A percentile compares a stretch with the other conserved stretches of the same genome.
Conservation (phyloP, 441 rosid species). For the Eugenia klotzschiana region DNA sequence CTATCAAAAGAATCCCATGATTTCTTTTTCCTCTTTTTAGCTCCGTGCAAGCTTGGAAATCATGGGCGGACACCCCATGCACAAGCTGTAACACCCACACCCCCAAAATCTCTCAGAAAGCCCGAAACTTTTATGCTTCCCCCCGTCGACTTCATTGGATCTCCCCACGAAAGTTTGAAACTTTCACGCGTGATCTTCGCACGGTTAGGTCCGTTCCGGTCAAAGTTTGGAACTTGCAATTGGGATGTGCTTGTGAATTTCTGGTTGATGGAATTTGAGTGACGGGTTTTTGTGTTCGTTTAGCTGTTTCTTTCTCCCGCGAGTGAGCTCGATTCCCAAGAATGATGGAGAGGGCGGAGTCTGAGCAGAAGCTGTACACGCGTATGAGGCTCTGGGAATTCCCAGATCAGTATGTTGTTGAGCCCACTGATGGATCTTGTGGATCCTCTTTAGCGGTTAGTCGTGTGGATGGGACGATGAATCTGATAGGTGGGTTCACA, state of each 20-base stretch:
- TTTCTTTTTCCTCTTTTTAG: neutral
- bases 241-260: neutral
- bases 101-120: neutral
- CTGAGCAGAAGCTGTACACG: constrained; percentile 57
- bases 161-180: neutral
- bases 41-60: neutral
- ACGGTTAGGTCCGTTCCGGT: neutral
- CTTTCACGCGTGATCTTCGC: neutral
- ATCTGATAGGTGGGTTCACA: constrained; percentile 37
- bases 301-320: neutral
- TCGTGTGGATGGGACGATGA: constrained; percentile 53
- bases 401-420: constrained; percentile 71
- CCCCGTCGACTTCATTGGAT: neutral
- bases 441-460: constrained; percentile 44
- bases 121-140: neutral
- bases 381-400: constrained; percentile 80
- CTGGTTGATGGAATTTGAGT: neutral
- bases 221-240: too few species aligned
- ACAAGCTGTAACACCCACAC: neutral
- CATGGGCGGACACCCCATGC: neutral
- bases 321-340: constrained; percentile 3
- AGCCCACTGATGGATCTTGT: constrained; percentile 69
- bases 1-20: neutral
- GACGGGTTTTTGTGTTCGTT: neutral
- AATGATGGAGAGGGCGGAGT: constrained; percentile 63